These are phyloP conservation scores for Colletotrichum aenigma DNA, from an alignment of 2,329 filamentous ascomycete species.

Conservation along the genomic window DNA sequence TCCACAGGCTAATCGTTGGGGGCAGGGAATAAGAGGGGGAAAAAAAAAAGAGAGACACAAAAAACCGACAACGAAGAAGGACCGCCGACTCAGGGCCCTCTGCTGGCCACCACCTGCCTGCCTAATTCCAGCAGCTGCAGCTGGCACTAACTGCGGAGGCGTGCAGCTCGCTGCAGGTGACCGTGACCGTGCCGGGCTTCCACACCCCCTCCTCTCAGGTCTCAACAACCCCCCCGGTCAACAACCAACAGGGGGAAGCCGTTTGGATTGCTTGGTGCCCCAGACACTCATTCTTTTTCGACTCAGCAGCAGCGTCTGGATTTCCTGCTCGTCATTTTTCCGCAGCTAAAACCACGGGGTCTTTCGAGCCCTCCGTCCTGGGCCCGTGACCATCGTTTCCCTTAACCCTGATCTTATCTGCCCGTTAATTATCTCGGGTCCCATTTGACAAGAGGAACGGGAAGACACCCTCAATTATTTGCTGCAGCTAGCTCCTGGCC, in stretches of 20 bases:
- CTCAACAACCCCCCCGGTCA: constrained; percentile 8
- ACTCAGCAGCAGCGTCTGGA: not conserved
- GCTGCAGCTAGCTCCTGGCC: not conserved
- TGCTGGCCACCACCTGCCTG: not conserved
- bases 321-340: constrained; percentile 15
- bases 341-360: constrained; percentile 5
- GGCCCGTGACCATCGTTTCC: not conserved
- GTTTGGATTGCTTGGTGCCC: constrained; percentile 13
- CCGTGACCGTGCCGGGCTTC: constrained; percentile 12
- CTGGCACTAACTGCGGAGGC: not conserved
- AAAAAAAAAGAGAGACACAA: not conserved
- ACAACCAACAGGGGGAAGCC: constrained; percentile 4
- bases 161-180: constrained; percentile 14
- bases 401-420: not conserved
- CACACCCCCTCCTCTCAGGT: not conserved
- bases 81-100: not conserved
- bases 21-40: not conserved
- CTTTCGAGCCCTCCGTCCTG: not conserved
- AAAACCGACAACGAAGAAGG: not conserved
- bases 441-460: not conserved
- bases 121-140: not conserved
- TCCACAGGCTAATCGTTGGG: not conserved
- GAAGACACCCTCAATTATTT: not conserved
- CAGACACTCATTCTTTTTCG: constrained; percentile 9
- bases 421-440: not conserved